Conservation (phyloP, 257 asterid species). For the Solanum corneliomulleri region DNA sequence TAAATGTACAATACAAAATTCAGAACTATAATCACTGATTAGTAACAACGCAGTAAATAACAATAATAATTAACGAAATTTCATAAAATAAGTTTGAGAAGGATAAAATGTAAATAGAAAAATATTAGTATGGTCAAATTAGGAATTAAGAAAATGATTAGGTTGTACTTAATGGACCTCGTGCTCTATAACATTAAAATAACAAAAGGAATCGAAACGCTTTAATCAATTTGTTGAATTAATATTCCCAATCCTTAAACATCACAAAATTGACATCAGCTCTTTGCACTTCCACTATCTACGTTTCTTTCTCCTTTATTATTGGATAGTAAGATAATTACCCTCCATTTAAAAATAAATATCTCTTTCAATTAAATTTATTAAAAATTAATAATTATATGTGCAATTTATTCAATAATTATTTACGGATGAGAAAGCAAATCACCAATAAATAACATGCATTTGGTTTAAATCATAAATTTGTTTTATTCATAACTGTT, state of each 20-base stretch:
- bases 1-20: no score
- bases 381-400: no score
- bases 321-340: not conserved
- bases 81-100: not conserved
- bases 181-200: not conserved
- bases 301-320: not conserved
- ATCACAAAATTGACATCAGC: not conserved
- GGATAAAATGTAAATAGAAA: no score
- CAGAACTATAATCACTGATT: no score
- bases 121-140: not conserved
- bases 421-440: not conserved
- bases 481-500: no score
- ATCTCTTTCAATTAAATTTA: no score
- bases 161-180: not conserved
- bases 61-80: not conserved
- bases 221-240: not conserved
- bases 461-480: not conserved
- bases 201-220: not conserved
- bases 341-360: not conserved
- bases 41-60: not conserved
- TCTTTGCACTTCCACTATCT: not conserved
- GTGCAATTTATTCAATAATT: no score
- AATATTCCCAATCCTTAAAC: not conserved
- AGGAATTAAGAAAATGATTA: not conserved
- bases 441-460: not conserved